Percentiles rank a stretch among this genome's conserved stretches.
Evolutionary conservation across 164 flowering plant species (phyloP).

Genomic region (Litsea cubeba): DNA sequence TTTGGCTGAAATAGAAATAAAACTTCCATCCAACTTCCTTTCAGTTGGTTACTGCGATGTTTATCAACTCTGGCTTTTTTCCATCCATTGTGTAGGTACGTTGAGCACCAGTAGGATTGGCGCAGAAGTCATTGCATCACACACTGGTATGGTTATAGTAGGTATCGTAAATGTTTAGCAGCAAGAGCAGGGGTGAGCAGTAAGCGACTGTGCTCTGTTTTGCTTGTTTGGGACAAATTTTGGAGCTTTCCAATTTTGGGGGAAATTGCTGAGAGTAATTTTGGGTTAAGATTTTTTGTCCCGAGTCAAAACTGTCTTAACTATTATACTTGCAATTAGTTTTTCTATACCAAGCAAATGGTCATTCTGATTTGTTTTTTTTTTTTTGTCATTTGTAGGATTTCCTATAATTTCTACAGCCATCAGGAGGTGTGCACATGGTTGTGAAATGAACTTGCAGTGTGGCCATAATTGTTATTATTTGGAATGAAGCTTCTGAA

Average conservation of each 20-base stretch:
- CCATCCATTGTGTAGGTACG: not conserved
- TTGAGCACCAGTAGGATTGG: not conserved
- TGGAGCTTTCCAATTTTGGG: not conserved
- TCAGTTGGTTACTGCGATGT: too few relatives aligned
- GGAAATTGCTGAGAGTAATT: not conserved
- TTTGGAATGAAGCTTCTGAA: too few relatives aligned
- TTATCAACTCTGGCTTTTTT: too few relatives aligned
- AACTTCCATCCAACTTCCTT: too few relatives aligned
- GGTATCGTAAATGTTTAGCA: not conserved
- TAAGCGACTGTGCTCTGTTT: not conserved
- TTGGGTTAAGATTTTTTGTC: not conserved
- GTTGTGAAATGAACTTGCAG: too few relatives aligned
- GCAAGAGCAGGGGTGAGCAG: not conserved
- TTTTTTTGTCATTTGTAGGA: not conserved
- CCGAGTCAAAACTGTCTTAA: not conserved
- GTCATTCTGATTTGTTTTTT: not conserved
- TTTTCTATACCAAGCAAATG: not conserved
- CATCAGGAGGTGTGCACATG: not conserved
- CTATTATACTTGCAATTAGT: too few relatives aligned
- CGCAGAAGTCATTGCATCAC: not conserved
- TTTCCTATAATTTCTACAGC: not conserved
- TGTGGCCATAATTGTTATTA: too few relatives aligned
- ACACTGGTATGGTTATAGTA: not conserved
- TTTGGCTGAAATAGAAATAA: too few relatives aligned
- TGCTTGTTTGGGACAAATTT: not conserved